Conservation (phyloP, 169 alveolate species). For the Babesia sp. region DNA sequence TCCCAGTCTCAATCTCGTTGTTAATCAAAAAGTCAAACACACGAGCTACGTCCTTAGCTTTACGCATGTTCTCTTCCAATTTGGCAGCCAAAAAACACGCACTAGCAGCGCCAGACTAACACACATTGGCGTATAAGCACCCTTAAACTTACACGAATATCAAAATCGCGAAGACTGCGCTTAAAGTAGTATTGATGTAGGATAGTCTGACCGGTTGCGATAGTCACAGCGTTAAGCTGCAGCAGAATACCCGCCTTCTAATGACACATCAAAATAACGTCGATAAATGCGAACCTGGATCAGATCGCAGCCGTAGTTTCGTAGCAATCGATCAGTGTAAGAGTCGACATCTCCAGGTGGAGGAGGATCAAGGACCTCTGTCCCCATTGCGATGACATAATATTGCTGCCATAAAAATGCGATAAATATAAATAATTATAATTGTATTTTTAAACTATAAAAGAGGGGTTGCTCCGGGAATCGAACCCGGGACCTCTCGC, state of each 20-base stretch:
- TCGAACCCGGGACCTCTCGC: constrained; percentile 99
- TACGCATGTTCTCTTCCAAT: constrained; percentile 85
- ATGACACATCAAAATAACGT: constrained; percentile 30
- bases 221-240: constrained; percentile 83
- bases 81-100: constrained; percentile 85
- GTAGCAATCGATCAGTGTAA: constrained; percentile 15
- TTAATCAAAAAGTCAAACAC: constrained; percentile 74
- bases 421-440: neutral
- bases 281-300: constrained; percentile 44
- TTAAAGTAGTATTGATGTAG: constrained; percentile 86
- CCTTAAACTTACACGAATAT: constrained; percentile 72
- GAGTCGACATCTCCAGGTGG: constrained; percentile 3
- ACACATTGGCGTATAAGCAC: neutral
- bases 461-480: constrained; percentile 93
- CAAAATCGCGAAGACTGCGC: constrained; percentile 81
- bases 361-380: neutral
- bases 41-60: constrained; percentile 80
- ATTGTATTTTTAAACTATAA: neutral
- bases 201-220: constrained; percentile 85
- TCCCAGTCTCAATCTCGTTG: constrained; percentile 4
- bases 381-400: neutral
- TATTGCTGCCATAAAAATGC: neutral
- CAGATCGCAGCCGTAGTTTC: constrained; percentile 73
- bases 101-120: constrained; percentile 82
- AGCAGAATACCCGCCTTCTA: constrained; percentile 86